A percentile compares a stretch with the other conserved stretches of the same genome.
These are phyloP conservation scores for Trichoderma sp. DNA, from an alignment of 2,329 filamentous ascomycete species.

Conservation along the genomic window DNA sequence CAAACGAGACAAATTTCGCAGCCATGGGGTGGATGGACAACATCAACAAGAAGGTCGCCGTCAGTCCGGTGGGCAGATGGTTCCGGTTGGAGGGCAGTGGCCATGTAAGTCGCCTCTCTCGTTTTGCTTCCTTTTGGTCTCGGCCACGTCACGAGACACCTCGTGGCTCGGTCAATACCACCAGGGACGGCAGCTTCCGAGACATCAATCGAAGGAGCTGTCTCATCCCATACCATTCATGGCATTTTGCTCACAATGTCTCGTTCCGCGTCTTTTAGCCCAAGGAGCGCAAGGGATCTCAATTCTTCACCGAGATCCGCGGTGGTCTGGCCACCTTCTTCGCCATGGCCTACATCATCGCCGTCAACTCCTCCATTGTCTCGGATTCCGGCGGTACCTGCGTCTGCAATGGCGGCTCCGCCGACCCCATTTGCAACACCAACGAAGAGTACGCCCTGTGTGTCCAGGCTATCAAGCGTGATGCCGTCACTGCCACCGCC, in stretches of 20 bases:
- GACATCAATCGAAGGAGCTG: not conserved
- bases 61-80: conserved; percentile 66
- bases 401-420: conserved; percentile 60
- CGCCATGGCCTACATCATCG: conserved; percentile 58
- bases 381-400: conserved; percentile 74
- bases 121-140: not conserved
- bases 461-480: conserved; percentile 65
- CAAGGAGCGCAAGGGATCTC: conserved; percentile 70
- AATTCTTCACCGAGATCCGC: conserved; percentile 81
- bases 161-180: not conserved
- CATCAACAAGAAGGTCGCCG: conserved; percentile 61
- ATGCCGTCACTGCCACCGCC: conserved; percentile 81
- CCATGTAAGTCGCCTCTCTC: conserved; percentile 60
- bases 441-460: conserved; percentile 67
- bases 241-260: not conserved
- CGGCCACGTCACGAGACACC: not conserved
- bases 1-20: not conserved
- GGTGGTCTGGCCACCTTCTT: conserved; percentile 82
- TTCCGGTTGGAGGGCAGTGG: conserved; percentile 82
- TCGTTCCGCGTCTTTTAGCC: conserved; percentile 45
- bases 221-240: not conserved
- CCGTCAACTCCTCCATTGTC: conserved; percentile 55
- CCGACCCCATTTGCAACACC: conserved; percentile 53
- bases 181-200: not conserved
- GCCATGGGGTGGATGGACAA: conserved; percentile 52